Evolutionary conservation across 2,329 filamentous ascomycete genomes (phyloP).

Genomic region (Penicillium sclerotigenum): DNA sequence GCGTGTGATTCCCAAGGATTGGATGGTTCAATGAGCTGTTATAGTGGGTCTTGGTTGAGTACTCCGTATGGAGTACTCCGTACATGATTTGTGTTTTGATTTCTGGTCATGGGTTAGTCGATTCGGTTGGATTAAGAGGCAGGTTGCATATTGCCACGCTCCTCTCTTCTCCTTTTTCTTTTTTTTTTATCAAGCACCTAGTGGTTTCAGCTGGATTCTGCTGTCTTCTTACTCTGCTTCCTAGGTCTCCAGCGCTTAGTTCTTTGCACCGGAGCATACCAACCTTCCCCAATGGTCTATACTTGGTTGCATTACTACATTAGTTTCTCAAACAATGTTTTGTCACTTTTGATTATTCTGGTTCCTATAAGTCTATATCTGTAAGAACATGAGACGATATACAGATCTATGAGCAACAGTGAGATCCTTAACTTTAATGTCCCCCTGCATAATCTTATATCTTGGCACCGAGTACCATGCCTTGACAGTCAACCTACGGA

Average conservation of each 20-base stretch:
- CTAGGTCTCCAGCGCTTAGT: neutral
- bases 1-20: neutral
- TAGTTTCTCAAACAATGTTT: neutral
- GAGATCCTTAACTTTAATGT: slow-evolving; percentile 8
- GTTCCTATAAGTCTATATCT: neutral
- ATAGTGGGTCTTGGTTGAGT: neutral
- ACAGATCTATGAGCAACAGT: neutral
- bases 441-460: slow-evolving; percentile 5
- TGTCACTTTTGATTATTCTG: neutral
- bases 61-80: no score
- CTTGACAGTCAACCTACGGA: neutral
- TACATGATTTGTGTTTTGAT: no score
- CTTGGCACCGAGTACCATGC: neutral
- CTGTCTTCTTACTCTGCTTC: neutral
- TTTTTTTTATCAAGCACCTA: neutral
- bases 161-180: neutral
- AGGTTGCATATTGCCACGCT: slow-evolving; percentile 2
- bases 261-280: neutral
- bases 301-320: neutral
- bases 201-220: neutral
- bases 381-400: neutral
- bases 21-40: neutral
- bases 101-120: neutral
- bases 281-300: no score
- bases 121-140: no score